Conservation (phyloP, 1,284 basidiomycete species). For the Thelephora terrestris region DNA sequence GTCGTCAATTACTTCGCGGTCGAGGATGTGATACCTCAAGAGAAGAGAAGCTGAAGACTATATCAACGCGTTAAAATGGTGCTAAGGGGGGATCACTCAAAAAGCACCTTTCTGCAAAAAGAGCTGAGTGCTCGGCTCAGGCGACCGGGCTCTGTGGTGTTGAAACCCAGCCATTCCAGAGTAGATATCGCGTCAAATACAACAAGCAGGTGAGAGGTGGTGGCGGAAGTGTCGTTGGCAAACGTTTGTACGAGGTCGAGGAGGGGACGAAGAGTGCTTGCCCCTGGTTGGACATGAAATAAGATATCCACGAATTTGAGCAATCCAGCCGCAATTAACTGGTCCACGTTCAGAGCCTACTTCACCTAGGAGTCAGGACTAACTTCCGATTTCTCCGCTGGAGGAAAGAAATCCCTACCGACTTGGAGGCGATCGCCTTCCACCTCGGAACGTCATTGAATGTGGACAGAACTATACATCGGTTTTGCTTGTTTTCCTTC, state of each 20-base stretch:
- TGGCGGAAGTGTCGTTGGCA: conserved; percentile 9
- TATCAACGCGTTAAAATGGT: not conserved
- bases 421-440: conserved; percentile 51
- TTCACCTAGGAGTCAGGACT: conserved; percentile 32
- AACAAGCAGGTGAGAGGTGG: conserved; percentile 28
- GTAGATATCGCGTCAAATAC: conserved; percentile 57
- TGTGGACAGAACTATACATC: conserved; percentile 43
- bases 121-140: conserved; percentile 49
- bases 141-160: conserved; percentile 35
- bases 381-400: not conserved
- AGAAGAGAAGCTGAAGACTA: conserved; percentile 43
- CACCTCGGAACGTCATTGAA: conserved; percentile 47
- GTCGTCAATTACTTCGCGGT: conserved; percentile 45
- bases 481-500: conserved; percentile 31
- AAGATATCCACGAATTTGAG: conserved; percentile 45
- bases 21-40: conserved; percentile 50
- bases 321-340: conserved; percentile 30
- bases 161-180: conserved; percentile 58
- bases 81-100: not conserved
- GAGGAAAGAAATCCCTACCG: conserved; percentile 28
- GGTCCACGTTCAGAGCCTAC: conserved; percentile 28
- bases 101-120: conserved; percentile 42
- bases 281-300: conserved; percentile 12
- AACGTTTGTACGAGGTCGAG: conserved; percentile 23
- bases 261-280: conserved; percentile 22